Evolutionary conservation across 1,284 basidiomycete genomes (phyloP).

Genomic region (Ganoderma resinaceum): DNA sequence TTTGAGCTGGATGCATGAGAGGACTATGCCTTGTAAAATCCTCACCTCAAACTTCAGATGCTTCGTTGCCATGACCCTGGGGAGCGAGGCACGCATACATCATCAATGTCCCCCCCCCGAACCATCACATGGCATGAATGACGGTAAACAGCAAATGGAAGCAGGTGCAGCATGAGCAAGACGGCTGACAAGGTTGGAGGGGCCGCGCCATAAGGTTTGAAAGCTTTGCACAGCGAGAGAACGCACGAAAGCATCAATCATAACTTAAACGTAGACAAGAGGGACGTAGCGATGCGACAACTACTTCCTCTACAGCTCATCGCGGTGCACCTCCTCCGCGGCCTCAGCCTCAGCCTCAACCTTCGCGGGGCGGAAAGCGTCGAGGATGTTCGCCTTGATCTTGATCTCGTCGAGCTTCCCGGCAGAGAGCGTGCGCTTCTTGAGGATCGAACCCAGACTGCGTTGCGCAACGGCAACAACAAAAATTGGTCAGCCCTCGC

Average conservation of each 20-base stretch:
- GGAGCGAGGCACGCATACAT: not conserved
- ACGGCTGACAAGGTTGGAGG: not conserved
- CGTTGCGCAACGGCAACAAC: no score
- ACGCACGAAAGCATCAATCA: not conserved
- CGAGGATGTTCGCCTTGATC: conserved; percentile 89
- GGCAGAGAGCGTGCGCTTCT: conserved; percentile 76
- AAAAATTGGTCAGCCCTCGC: not conserved
- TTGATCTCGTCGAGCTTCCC: conserved; percentile 94
- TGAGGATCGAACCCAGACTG: conserved; percentile 74
- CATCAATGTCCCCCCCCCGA: not conserved
- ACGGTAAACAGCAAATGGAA: not conserved
- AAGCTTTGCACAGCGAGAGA: not conserved
- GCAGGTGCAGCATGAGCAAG: not conserved
- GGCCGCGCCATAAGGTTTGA: not conserved
- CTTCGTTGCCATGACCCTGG: no score
- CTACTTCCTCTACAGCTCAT: conserved; percentile 31
- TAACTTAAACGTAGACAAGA: conserved; percentile 10
- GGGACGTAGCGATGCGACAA: conserved; percentile 7
- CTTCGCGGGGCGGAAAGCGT: conserved; percentile 68
- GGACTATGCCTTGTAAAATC: no score
- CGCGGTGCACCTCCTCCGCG: conserved; percentile 32
- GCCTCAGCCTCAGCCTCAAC: conserved; percentile 20
- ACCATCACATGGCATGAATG: not conserved
- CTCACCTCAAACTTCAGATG: no score
- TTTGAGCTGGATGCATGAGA: no score